A percentile compares a stretch with the other conserved stretches of the same genome.
Conservation (phyloP, 305 asterid species). For the Solanum hybrid region DNA sequence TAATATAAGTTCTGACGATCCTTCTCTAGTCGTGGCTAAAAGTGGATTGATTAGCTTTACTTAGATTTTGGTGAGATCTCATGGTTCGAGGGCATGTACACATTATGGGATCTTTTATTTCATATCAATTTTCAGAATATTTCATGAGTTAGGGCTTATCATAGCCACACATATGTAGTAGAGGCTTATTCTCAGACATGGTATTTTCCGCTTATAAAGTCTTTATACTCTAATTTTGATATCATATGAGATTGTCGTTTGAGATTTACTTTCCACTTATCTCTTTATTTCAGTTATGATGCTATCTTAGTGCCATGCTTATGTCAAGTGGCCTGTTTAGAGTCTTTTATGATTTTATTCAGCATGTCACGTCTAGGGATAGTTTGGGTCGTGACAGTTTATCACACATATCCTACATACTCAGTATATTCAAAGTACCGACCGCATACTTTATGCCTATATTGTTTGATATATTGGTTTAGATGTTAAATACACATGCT, state of each 20-base stretch:
- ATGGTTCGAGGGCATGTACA: background rate
- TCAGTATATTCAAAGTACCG: background rate
- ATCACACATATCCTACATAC: background rate
- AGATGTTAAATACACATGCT: background rate
- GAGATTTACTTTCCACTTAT: background rate
- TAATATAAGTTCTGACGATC: background rate
- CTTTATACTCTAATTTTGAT: background rate
- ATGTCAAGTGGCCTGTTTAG: background rate
- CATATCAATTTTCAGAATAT: background rate
- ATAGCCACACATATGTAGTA: background rate
- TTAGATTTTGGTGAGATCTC: background rate
- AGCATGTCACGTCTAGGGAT: background rate
- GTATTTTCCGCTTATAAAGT: background rate
- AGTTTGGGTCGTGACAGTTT: background rate
- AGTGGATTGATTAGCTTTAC: background rate
- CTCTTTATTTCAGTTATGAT: background rate
- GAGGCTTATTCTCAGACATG: background rate
- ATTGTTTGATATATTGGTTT: background rate
- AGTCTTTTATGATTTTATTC: background rate
- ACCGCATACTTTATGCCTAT: background rate
- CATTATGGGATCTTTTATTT: background rate
- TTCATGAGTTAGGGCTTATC: background rate
- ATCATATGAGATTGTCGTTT: background rate
- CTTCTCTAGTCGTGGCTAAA: background rate
- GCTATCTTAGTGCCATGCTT: background rate